Conservation (phyloP, 1,284 basidiomycete genomes). For the Leccinum variabile region DNA sequence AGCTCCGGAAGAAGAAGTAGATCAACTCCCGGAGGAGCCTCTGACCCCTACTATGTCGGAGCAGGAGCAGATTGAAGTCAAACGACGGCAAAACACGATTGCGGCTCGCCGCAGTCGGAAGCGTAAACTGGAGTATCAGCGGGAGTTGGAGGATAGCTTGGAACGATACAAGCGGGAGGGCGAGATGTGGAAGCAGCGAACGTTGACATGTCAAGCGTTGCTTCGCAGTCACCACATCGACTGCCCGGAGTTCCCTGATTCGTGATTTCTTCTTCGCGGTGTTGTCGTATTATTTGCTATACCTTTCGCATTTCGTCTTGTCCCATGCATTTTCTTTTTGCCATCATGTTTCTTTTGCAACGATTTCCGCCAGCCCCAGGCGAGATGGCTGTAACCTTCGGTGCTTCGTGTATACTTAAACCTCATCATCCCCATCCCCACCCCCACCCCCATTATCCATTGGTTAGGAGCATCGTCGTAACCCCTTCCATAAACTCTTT, state of each 20-base stretch:
- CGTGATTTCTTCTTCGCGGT: slow-evolving; percentile 24
- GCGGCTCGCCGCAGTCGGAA: slow-evolving; percentile 74
- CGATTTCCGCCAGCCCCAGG: slow-evolving; percentile 14
- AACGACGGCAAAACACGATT: slow-evolving; percentile 78
- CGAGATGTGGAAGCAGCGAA: slow-evolving; percentile 58
- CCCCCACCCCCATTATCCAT: slow-evolving; percentile 32
- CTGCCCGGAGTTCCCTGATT: slow-evolving; percentile 42
- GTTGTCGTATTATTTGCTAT: slow-evolving; percentile 15
- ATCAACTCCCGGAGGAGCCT: slow-evolving; percentile 46
- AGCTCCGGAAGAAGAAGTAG: slow-evolving; percentile 54
- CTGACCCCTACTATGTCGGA: slow-evolving; percentile 47
- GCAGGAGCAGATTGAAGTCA: slow-evolving; percentile 68
- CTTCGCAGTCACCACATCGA: slow-evolving; percentile 48
- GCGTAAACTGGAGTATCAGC: slow-evolving; percentile 75
- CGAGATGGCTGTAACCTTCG: slow-evolving; percentile 40
- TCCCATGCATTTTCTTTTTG: slow-evolving; percentile 13
- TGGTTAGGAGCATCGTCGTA: slow-evolving; percentile 54
- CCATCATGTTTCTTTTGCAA: slow-evolving; percentile 4
- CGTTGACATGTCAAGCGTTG: slow-evolving; percentile 47
- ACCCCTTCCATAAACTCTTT: slow-evolving; percentile 28
- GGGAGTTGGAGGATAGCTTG: slow-evolving; percentile 55
- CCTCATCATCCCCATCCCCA: slow-evolving; percentile 30
- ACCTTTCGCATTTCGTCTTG: slow-evolving; percentile 11
- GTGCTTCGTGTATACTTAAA: slow-evolving; percentile 42
- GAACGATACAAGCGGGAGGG: slow-evolving; percentile 49